These are phyloP conservation scores for Aureobasidium sp. DNA, from an alignment of 2,329 filamentous ascomycete species.

Conservation along the genomic window DNA sequence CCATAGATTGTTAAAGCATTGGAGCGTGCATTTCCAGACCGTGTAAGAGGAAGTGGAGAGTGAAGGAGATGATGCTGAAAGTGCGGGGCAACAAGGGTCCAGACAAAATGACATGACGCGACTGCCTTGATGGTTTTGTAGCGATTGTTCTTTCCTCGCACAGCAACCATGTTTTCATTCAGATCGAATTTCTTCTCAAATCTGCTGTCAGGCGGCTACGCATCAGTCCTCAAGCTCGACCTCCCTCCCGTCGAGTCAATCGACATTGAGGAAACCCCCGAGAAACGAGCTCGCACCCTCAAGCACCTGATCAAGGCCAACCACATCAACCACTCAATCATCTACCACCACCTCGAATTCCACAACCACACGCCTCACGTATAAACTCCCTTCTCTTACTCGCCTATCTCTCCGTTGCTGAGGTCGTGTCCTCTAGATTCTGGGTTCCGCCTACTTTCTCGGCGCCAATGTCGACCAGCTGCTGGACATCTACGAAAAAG, in stretches of 20 bases:
- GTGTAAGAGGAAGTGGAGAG: neutral
- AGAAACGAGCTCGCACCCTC: conserved; percentile 72
- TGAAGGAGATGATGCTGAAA: neutral
- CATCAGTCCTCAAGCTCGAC: conserved; percentile 28
- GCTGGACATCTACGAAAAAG: conserved; percentile 71
- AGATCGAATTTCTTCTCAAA: conserved; percentile 15
- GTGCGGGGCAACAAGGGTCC: conserved; percentile 16
- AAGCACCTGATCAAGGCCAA: conserved; percentile 90
- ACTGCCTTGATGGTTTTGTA: conserved; percentile 6
- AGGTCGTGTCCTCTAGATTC: conserved; percentile 42
- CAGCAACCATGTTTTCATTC: conserved; percentile 19
- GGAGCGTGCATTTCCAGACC: too few relatives aligned
- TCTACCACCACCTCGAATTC: conserved; percentile 67
- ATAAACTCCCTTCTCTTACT: conserved; percentile 24
- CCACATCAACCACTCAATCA: conserved; percentile 79
- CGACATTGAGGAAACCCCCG: conserved; percentile 70
- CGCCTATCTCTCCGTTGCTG: conserved; percentile 1
- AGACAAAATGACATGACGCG: conserved; percentile 11
- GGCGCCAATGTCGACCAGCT: conserved; percentile 68
- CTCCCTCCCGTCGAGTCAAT: conserved; percentile 66
- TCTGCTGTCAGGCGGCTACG: neutral
- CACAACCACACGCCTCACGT: conserved; percentile 80
- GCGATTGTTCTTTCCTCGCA: neutral
- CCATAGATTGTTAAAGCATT: too few relatives aligned
- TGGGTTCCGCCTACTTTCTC: conserved; percentile 79